Conservation (phyloP, 2,329 filamentous ascomycete species). For the Neopestalotiopsis rosae region DNA sequence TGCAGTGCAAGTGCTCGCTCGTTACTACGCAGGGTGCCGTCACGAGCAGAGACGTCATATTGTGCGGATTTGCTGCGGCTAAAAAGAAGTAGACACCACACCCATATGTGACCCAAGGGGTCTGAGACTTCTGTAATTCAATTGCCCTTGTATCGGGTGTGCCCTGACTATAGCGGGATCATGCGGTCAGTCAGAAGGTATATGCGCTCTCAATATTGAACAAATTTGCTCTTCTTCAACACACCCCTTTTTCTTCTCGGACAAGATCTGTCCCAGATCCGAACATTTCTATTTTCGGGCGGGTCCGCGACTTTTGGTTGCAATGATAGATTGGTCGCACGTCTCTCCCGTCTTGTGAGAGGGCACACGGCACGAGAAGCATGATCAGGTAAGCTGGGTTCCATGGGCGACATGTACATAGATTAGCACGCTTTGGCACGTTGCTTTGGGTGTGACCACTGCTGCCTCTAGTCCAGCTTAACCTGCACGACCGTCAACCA, state of each 20-base stretch:
- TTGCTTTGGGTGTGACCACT: not conserved
- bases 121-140: conserved; percentile 1
- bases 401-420: not conserved
- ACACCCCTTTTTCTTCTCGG: not conserved
- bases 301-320: not conserved
- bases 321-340: not conserved
- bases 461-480: not conserved
- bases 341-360: not conserved
- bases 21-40: not conserved
- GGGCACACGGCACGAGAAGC: not conserved
- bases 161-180: not conserved
- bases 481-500: too few species aligned
- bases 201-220: not conserved
- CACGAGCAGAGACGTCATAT: not conserved
- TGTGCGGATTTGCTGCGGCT: not conserved
- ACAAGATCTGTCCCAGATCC: not conserved
- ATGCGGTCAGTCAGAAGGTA: too few species aligned
- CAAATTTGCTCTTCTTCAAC: not conserved
- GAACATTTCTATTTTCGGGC: not conserved
- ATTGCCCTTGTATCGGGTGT: not conserved
- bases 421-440: not conserved
- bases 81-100: not conserved
- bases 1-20: not conserved
- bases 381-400: not conserved
- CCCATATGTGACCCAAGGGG: not conserved